Conservation (phyloP, 208 protist species). For the Trypanosomatidae sp. region DNA sequence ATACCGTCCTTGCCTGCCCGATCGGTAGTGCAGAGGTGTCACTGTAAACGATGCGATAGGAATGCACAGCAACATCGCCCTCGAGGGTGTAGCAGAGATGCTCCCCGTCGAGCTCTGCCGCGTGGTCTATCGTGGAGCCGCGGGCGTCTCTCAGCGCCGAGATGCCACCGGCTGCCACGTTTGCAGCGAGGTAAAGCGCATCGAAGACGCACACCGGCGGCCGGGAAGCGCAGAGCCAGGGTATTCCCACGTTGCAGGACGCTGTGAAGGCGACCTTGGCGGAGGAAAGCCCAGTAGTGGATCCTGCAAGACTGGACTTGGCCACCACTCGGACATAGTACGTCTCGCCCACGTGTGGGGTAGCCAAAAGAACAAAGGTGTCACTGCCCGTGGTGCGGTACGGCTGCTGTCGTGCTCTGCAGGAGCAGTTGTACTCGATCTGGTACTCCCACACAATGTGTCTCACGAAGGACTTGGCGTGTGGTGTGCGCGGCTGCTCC, state of each 20-base stretch:
- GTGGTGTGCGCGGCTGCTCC: slow-evolving; percentile 24
- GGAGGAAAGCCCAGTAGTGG: slow-evolving; percentile 26
- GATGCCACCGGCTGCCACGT: not conserved
- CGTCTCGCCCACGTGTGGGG: slow-evolving; percentile 42
- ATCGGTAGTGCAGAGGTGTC: slow-evolving; percentile 2
- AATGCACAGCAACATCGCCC: slow-evolving; percentile 12
- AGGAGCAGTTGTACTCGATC: slow-evolving; percentile 56
- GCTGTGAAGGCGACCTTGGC: slow-evolving; percentile 29
- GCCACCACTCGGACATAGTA: slow-evolving; percentile 59
- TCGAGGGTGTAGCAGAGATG: not conserved
- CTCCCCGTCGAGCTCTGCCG: not conserved
- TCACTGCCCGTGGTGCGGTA: slow-evolving; percentile 24
- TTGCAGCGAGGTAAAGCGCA: slow-evolving; percentile 41
- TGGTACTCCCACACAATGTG: slow-evolving; percentile 48
- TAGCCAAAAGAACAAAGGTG: slow-evolving; percentile 36
- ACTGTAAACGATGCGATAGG: slow-evolving; percentile 4
- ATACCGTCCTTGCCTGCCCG: slow-evolving; percentile 5
- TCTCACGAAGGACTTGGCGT: slow-evolving; percentile 10
- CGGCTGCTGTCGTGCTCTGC: slow-evolving; percentile 18
- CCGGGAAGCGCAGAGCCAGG: slow-evolving; percentile 32
- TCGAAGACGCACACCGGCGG: slow-evolving; percentile 51
- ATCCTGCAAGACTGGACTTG: slow-evolving; percentile 18
- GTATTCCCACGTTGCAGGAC: slow-evolving; percentile 20
- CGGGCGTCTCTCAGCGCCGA: slow-evolving; percentile 5
- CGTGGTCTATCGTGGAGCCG: not conserved